Evolutionary conservation across 2,329 filamentous ascomycete genomes (phyloP).

Genomic region (Dothideomycetidae sp.): DNA sequence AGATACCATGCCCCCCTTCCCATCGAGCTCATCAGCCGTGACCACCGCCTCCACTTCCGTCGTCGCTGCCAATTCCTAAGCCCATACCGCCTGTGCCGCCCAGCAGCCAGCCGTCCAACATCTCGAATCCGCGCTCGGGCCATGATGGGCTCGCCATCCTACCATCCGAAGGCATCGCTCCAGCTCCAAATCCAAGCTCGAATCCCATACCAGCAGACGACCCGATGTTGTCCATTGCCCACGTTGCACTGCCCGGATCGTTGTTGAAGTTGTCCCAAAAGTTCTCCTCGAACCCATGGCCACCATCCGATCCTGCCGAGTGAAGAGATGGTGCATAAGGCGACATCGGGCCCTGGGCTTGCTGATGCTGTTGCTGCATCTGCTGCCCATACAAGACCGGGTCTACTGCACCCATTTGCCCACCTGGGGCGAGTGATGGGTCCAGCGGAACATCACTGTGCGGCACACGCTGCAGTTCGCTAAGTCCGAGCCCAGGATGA

Average conservation of each 20-base stretch:
- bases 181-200: constrained; percentile 42
- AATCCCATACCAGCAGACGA: constrained; percentile 41
- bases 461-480: background rate
- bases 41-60: too few relatives aligned
- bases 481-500: background rate
- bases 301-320: background rate
- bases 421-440: background rate
- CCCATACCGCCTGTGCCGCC: constrained; percentile 32
- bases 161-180: constrained; percentile 23
- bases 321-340: background rate
- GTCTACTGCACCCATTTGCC: constrained; percentile 1
- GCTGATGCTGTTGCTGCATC: background rate
- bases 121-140: constrained; percentile 31
- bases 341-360: background rate
- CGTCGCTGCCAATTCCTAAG: background rate
- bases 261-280: constrained; percentile 37
- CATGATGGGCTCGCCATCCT: constrained; percentile 38
- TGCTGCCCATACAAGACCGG: background rate
- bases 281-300: constrained; percentile 33
- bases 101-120: constrained; percentile 62
- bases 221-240: constrained; percentile 25
- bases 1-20: too few relatives aligned
- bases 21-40: too few relatives aligned
- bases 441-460: background rate
- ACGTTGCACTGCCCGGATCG: constrained; percentile 11